Evolutionary conservation across 495 filamentous ascomycete species (phyloP).

Genomic region (Penicillium steckii): DNA sequence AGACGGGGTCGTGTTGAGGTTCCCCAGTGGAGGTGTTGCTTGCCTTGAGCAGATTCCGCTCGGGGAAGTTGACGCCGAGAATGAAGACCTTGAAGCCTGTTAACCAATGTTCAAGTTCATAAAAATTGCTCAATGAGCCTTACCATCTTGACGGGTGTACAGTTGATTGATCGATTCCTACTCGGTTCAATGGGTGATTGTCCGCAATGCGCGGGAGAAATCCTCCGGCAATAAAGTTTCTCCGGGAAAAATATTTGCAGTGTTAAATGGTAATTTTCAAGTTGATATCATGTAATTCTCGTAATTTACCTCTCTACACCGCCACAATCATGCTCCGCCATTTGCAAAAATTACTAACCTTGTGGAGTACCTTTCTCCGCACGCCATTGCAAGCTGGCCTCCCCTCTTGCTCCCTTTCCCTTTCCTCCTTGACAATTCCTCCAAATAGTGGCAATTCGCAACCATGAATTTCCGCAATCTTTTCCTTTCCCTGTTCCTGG

Average conservation of each 20-base stretch:
- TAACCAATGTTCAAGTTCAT: neutral
- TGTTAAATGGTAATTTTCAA: neutral
- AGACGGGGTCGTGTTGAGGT: slow-evolving; percentile 3
- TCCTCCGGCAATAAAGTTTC: slow-evolving; percentile 36
- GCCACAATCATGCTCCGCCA: neutral
- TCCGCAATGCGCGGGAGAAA: slow-evolving; percentile 31
- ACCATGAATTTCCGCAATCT: slow-evolving; percentile 52
- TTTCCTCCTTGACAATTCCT: slow-evolving; percentile 6
- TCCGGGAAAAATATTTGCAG: slow-evolving; percentile 22
- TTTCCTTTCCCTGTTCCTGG: slow-evolving; percentile 66
- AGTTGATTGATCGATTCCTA: slow-evolving; percentile 7
- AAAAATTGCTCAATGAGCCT: neutral
- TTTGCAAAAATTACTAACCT: slow-evolving; percentile 10
- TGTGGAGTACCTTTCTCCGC: slow-evolving; percentile 24
- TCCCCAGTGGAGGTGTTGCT: slow-evolving; percentile 20
- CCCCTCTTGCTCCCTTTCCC: slow-evolving; percentile 11
- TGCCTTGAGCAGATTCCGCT: slow-evolving; percentile 78
- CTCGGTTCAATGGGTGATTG: slow-evolving; percentile 5
- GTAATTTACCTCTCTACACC: neutral
- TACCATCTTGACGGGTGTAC: slow-evolving; percentile 35
- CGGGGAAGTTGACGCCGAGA: slow-evolving; percentile 80
- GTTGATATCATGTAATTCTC: neutral
- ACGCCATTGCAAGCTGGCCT: slow-evolving; percentile 46
- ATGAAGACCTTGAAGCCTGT: slow-evolving; percentile 65
- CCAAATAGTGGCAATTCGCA: slow-evolving; percentile 25